Evolutionary conservation across 148 eudicot genomes (phyloP).

Genomic region (Rhododendron henanense): DNA sequence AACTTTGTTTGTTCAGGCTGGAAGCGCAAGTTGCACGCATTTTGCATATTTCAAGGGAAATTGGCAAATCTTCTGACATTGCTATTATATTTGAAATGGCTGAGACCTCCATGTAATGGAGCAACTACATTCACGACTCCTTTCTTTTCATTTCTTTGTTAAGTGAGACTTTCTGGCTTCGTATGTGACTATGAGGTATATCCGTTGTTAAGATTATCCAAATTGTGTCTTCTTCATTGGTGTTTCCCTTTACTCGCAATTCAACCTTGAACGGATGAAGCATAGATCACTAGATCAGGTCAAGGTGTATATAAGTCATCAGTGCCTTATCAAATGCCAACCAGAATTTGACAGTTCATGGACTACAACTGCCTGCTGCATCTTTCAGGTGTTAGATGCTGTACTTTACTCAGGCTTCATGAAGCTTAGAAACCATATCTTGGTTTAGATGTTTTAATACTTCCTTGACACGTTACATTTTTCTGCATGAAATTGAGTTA

Average conservation of each 20-base stretch:
- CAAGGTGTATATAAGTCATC: background rate
- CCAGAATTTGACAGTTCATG: background rate
- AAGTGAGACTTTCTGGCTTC: background rate
- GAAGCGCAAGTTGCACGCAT: background rate
- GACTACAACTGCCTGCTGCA: background rate
- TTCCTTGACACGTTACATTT: background rate
- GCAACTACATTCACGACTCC: background rate
- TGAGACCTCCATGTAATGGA: background rate
- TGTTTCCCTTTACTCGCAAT: background rate
- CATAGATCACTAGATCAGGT: background rate
- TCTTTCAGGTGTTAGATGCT: background rate
- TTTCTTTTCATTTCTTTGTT: background rate
- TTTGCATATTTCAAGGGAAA: background rate
- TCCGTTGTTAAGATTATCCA: background rate
- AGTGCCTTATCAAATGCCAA: background rate
- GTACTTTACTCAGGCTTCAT: slow-evolving; percentile 1
- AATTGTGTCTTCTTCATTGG: background rate
- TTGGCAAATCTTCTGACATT: background rate
- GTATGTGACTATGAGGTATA: background rate
- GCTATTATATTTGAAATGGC: background rate
- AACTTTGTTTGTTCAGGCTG: background rate
- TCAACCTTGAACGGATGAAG: background rate
- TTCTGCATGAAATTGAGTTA: background rate
- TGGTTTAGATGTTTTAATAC: background rate
- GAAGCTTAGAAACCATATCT: background rate